Evolutionary conservation across 2,329 filamentous ascomycete genomes (phyloP).

Genomic region (Cladobotryum protrusum): DNA sequence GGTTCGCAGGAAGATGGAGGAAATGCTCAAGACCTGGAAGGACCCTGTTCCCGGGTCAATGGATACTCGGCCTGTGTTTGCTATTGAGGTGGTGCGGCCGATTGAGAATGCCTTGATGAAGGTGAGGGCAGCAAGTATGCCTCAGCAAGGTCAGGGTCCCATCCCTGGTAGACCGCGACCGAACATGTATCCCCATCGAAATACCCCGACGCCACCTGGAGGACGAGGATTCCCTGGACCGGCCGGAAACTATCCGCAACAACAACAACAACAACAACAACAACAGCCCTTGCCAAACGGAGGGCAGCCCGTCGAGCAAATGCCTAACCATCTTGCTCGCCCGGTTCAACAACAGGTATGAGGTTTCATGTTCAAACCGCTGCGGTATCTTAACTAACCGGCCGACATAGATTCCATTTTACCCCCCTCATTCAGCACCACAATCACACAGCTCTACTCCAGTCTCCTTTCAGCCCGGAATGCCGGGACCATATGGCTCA

Average conservation of each 20-base stretch:
- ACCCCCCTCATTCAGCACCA: slow-evolving; percentile 35
- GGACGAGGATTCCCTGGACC: slow-evolving; percentile 24
- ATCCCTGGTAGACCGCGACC: slow-evolving; percentile 44
- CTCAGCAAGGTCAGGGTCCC: slow-evolving; percentile 42
- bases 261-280: slow-evolving; percentile 12
- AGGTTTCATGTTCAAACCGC: no score
- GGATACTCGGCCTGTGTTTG: slow-evolving; percentile 87
- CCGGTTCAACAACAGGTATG: slow-evolving; percentile 8
- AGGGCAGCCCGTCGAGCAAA: slow-evolving; percentile 19
- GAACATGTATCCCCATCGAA: slow-evolving; percentile 54
- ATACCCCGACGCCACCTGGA: slow-evolving; percentile 68
- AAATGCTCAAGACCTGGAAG: slow-evolving; percentile 98
- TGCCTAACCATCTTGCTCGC: slow-evolving; percentile 9
- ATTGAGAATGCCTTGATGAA: slow-evolving; percentile 95
- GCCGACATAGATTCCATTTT: slow-evolving; percentile 14
- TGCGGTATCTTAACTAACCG: not conserved
- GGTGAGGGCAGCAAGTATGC: slow-evolving; percentile 57
- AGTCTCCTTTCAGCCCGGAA: slow-evolving; percentile 37
- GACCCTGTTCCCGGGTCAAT: slow-evolving; percentile 90
- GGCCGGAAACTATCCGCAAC: slow-evolving; percentile 18
- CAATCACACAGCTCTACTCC: slow-evolving; percentile 30
- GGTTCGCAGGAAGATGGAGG: slow-evolving; percentile 87
- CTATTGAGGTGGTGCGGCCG: slow-evolving; percentile 75
- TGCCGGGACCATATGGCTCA: slow-evolving; percentile 32
- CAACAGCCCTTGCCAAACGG: slow-evolving; percentile 26